These are phyloP conservation scores for Hawksworthiomyces lignivorus DNA, from an alignment of 2,329 filamentous ascomycete genomes.

Conservation along the genomic window DNA sequence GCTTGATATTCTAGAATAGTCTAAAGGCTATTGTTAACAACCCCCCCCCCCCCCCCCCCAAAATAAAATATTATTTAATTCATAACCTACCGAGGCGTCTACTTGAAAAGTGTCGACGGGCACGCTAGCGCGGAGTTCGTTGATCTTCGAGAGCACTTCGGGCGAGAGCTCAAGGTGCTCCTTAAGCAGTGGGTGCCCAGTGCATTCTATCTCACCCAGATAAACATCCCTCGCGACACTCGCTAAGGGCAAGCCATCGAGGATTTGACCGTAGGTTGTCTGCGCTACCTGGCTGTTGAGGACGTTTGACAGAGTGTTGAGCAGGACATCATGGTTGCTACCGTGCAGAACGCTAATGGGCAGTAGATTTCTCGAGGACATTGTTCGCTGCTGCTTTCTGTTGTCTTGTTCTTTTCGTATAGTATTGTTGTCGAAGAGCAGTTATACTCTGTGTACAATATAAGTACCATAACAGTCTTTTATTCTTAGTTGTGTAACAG, in stretches of 20 bases:
- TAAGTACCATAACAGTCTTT: too few species aligned
- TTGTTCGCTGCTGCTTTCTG: not conserved
- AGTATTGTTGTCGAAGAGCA: too few species aligned
- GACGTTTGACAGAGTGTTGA: conserved; percentile 10
- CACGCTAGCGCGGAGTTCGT: not conserved
- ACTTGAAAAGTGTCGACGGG: conserved; percentile 1
- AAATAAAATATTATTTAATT: too few species aligned
- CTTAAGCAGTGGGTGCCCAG: conserved; percentile 12
- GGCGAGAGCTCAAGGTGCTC: conserved; percentile 16
- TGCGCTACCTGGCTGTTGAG: conserved; percentile 13
- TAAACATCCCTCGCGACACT: conserved; percentile 6
- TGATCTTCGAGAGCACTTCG: not conserved
- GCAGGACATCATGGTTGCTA: not conserved
- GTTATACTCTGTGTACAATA: too few species aligned
- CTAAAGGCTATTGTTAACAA: not conserved
- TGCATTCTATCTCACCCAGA: not conserved
- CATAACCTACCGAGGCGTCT: too few species aligned
- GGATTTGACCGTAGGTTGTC: conserved; percentile 15
- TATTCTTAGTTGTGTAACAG: too few species aligned
- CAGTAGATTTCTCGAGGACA: not conserved
- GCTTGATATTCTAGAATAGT: conserved; percentile 15
- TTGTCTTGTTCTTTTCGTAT: conserved; percentile 9
- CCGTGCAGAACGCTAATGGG: not conserved
- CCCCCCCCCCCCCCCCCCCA: too few species aligned
- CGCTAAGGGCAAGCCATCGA: conserved; percentile 15